Conservation (phyloP, 129 eudicot genomes). For the Scalesia atractyloides region DNA sequence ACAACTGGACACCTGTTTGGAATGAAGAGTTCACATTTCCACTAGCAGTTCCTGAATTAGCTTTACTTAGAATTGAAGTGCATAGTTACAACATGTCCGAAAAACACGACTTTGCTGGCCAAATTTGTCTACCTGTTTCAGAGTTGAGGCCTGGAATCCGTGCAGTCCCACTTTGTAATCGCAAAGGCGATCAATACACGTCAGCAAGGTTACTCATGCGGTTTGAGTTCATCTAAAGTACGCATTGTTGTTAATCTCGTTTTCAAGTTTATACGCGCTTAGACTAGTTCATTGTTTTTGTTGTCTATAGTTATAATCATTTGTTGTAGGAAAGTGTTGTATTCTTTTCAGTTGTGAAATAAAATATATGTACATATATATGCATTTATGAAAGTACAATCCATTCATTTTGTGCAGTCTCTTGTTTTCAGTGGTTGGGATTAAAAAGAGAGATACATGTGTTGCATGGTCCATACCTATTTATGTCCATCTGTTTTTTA, state of each 20-base stretch:
- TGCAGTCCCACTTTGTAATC: slow-evolving; percentile 63
- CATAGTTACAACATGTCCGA: slow-evolving; percentile 61
- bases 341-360: slow-evolving; percentile 27
- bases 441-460: neutral
- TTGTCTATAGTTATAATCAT: slow-evolving; percentile 19
- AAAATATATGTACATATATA: slow-evolving; percentile 22
- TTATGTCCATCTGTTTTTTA: neutral
- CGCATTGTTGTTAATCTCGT: neutral
- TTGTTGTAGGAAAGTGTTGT: slow-evolving; percentile 34
- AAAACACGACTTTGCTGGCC: slow-evolving; percentile 84
- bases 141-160: slow-evolving; percentile 73
- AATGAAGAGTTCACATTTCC: slow-evolving; percentile 78
- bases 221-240: slow-evolving; percentile 51
- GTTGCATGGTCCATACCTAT: neutral
- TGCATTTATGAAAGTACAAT: slow-evolving; percentile 12
- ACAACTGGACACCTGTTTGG: slow-evolving; percentile 80
- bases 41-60: slow-evolving; percentile 75
- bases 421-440: slow-evolving; percentile 1
- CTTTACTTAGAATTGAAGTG: slow-evolving; percentile 76
- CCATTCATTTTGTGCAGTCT: slow-evolving; percentile 7
- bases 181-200: slow-evolving; percentile 57
- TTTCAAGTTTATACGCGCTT: slow-evolving; percentile 22
- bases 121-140: slow-evolving; percentile 74
- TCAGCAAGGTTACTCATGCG: slow-evolving; percentile 77
- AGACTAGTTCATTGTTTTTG: slow-evolving; percentile 26